Evolutionary conservation across 1,284 basidiomycete genomes (phyloP).

Genomic region (Ustilago loliicola): DNA sequence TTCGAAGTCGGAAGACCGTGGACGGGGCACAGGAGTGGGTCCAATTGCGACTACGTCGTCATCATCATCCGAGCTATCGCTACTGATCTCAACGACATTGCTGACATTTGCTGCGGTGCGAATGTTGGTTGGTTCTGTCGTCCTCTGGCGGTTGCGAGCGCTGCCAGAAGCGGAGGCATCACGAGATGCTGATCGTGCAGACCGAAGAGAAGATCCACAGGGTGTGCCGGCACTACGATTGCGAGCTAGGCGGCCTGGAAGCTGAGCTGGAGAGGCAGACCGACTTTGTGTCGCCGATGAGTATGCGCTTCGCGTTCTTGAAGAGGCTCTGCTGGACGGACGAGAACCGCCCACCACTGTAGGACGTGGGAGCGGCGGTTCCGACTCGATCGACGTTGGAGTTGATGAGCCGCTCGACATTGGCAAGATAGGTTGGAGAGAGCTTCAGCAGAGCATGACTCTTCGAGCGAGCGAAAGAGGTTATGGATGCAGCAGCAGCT

Average conservation of each 20-base stretch:
- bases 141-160: not conserved
- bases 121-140: not conserved
- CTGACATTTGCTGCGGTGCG: not conserved
- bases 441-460: not conserved
- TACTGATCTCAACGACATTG: conserved; percentile 43
- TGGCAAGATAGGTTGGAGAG: not conserved
- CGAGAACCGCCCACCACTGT: conserved; percentile 38
- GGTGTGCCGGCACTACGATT: not conserved
- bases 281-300: conserved; percentile 27
- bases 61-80: conserved; percentile 43
- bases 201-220: not conserved
- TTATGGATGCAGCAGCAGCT: not conserved
- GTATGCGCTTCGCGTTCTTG: conserved; percentile 14
- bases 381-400: not conserved
- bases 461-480: not conserved
- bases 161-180: conserved; percentile 14
- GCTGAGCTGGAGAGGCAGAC: conserved; percentile 21
- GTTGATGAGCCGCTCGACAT: conserved; percentile 12
- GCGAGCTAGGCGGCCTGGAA: not conserved
- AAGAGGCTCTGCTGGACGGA: conserved; percentile 29
- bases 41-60: conserved; percentile 26
- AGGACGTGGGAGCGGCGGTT: conserved; percentile 35
- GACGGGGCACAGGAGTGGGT: not conserved
- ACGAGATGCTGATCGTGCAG: conserved; percentile 10
- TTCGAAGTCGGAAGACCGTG: conserved; percentile 29